These are phyloP conservation scores for Penicillium fimorum DNA, from an alignment of 495 filamentous ascomycete genomes.

Conservation along the genomic window DNA sequence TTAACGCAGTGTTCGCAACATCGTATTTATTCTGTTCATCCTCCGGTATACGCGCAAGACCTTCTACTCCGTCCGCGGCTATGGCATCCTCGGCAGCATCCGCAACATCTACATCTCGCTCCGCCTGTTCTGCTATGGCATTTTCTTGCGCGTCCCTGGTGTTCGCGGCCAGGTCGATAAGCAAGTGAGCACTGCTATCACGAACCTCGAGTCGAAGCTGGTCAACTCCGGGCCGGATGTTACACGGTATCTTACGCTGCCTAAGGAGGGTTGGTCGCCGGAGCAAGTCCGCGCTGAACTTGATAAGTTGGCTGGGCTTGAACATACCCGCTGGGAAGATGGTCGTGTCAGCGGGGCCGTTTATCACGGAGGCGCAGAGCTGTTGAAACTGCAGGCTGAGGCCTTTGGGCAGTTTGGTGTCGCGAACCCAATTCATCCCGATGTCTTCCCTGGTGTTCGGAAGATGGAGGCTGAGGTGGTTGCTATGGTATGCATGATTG, in stretches of 20 bases:
- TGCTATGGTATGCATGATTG: conserved; percentile 65
- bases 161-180: conserved; percentile 56
- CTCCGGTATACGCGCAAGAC: conserved; percentile 80
- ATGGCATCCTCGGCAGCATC: conserved; percentile 78
- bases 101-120: conserved; percentile 66
- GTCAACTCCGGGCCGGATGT: conserved; percentile 70
- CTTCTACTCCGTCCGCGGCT: conserved; percentile 80
- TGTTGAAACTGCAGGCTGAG: conserved; percentile 83
- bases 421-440: conserved; percentile 97
- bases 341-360: conserved; percentile 92
- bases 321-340: conserved; percentile 96
- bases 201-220: conserved; percentile 78
- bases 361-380: conserved; percentile 86
- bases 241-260: conserved; percentile 71
- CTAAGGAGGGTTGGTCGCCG: conserved; percentile 80
- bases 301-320: conserved; percentile 73
- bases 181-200: conserved; percentile 43
- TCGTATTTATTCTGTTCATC: conserved; percentile 87
- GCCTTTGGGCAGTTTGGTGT: conserved; percentile 93
- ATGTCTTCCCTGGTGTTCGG: conserved; percentile 95
- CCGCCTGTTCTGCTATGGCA: conserved; percentile 72
- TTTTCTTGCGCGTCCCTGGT: conserved; percentile 82
- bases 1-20: conserved; percentile 65
- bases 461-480: conserved; percentile 99
- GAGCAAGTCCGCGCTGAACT: conserved; percentile 81